Percentiles rank a stretch among this genome's conserved stretches.
These are phyloP conservation scores for Sporothrix inflata DNA, from an alignment of 2,329 filamentous ascomycete species.

Conservation along the genomic window DNA sequence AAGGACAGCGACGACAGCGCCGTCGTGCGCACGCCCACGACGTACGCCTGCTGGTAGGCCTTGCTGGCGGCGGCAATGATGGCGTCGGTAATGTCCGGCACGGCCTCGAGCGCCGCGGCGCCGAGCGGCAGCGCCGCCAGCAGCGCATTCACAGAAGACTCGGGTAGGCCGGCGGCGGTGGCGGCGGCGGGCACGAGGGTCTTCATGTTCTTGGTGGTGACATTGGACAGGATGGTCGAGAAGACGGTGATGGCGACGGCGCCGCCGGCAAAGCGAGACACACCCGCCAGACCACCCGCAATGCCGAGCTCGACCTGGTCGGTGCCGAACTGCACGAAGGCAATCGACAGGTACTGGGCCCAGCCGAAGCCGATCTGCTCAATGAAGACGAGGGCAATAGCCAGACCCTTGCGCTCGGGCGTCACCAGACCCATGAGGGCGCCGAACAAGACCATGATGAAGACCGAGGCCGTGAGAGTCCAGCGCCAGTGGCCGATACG, in stretches of 20 bases:
- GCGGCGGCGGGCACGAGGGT: slow-evolving; percentile 43
- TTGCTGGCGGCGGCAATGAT: slow-evolving; percentile 38
- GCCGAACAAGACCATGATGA: slow-evolving; percentile 53
- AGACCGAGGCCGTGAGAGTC: slow-evolving; percentile 49
- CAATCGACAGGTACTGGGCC: slow-evolving; percentile 52
- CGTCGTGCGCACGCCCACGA: slow-evolving; percentile 39
- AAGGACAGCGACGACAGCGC: slow-evolving; percentile 40
- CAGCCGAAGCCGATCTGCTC: slow-evolving; percentile 51
- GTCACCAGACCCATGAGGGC: slow-evolving; percentile 48
- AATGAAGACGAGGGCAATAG: slow-evolving; percentile 53
- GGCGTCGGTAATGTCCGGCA: slow-evolving; percentile 37
- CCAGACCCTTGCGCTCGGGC: slow-evolving; percentile 49
- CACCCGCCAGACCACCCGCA: slow-evolving; percentile 48
- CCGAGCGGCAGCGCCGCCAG: slow-evolving; percentile 39
- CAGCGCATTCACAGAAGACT: slow-evolving; percentile 39
- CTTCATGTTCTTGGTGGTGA: slow-evolving; percentile 39
- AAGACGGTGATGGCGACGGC: slow-evolving; percentile 48
- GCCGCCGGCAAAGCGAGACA: slow-evolving; percentile 49
- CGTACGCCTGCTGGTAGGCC: slow-evolving; percentile 42
- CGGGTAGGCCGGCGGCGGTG: slow-evolving; percentile 42
- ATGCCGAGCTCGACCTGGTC: slow-evolving; percentile 53
- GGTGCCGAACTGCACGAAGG: slow-evolving; percentile 54
- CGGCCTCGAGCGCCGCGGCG: slow-evolving; percentile 35
- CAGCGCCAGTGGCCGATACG: slow-evolving; percentile 52
- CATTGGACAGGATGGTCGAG: slow-evolving; percentile 47